Evolutionary conservation across 1,139 yeast genomes (phyloP).

Genomic region (Suhomyces terraborum): DNA sequence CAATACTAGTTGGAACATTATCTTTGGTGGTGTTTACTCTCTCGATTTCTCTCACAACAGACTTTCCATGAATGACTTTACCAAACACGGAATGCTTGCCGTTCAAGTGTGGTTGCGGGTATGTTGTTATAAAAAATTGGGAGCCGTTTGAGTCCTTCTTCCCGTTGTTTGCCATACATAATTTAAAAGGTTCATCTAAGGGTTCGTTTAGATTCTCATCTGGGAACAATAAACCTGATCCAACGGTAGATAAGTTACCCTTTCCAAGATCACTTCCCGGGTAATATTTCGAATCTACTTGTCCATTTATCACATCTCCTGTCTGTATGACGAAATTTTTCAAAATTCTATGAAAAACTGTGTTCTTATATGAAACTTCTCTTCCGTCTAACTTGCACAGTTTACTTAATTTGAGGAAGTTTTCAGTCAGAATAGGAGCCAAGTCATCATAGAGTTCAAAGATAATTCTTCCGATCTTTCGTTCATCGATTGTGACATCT

Average conservation of each 20-base stretch:
- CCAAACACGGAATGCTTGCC: slow-evolving; percentile 84
- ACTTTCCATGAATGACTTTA: slow-evolving; percentile 60
- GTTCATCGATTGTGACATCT: slow-evolving; percentile 56
- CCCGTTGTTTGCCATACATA: slow-evolving; percentile 78
- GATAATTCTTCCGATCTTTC: slow-evolving; percentile 62
- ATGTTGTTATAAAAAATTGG: slow-evolving; percentile 79
- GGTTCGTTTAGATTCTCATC: slow-evolving; percentile 60
- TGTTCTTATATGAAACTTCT: slow-evolving; percentile 36
- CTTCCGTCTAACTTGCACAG: slow-evolving; percentile 28
- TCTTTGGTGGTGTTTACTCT: slow-evolving; percentile 44
- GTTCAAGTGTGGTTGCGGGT: slow-evolving; percentile 68
- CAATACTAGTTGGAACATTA: slow-evolving; percentile 46
- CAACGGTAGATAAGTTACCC: slow-evolving; percentile 54
- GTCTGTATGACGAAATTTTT: slow-evolving; percentile 82
- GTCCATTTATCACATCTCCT: slow-evolving; percentile 54
- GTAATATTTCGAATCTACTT: slow-evolving; percentile 24
- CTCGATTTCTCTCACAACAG: slow-evolving; percentile 69
- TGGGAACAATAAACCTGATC: slow-evolving; percentile 44
- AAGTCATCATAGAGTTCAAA: slow-evolving; percentile 51
- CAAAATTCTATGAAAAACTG: slow-evolving; percentile 65
- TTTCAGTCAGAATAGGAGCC: slow-evolving; percentile 63
- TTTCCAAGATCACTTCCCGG: slow-evolving; percentile 45
- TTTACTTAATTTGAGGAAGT: slow-evolving; percentile 51
- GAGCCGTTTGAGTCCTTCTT: slow-evolving; percentile 60
- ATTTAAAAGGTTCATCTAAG: slow-evolving; percentile 48